Base-by-base conservation (phyloP, 1,284 basidiomycete species). In the Naganishia albida region DNA sequence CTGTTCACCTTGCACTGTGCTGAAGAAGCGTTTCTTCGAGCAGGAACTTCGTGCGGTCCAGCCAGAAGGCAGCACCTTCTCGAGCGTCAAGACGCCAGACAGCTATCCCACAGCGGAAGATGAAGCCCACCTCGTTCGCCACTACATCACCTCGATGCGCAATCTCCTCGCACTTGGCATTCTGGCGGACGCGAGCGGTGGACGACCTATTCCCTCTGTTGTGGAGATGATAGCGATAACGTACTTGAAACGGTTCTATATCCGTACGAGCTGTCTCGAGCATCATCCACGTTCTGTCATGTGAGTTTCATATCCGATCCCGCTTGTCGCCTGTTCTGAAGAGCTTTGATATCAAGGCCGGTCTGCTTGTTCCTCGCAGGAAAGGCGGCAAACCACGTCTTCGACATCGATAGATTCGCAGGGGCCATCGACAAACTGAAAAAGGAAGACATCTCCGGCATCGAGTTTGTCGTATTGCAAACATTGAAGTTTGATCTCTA, bases 281-380 rank as follows among this genome's bases (percentile, higher is more conserved):
- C 97, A 92, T 87, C 96, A 99, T 80, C 96, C 95, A 0, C 96
- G 96, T 80, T 90, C 91, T 72, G 91, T 99, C 74, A 98, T 99
- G 95, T 96, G 75, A 60, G 89, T 79, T 26, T 15, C 51, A 39
- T 43, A 28, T n/a, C 43, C 56, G 38, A 66, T 62, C 49, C 4
- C 43, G 39, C 18, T 7, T 7, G 16, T 34, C 13, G 34, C 30
- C 18, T 34, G 30, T 55, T 25, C 39, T 67, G 10, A 60, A 18
- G 16, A 30, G 7, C 28, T 40, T 55, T 65, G 62, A 34, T 23
- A 12, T 39, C 13, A 10, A 98, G 94, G 93, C 83, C 97, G 57
- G 98, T 95, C 1, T 88, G 93, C 38, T 82, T 99, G 42, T 99
- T 96, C 74, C 85, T 99, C 57, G 93, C 95, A 0, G 89, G 93